Evolutionary conservation across 371 early-diverging fungal species (phyloP).

Genomic region (Lichtheimia ornata): DNA sequence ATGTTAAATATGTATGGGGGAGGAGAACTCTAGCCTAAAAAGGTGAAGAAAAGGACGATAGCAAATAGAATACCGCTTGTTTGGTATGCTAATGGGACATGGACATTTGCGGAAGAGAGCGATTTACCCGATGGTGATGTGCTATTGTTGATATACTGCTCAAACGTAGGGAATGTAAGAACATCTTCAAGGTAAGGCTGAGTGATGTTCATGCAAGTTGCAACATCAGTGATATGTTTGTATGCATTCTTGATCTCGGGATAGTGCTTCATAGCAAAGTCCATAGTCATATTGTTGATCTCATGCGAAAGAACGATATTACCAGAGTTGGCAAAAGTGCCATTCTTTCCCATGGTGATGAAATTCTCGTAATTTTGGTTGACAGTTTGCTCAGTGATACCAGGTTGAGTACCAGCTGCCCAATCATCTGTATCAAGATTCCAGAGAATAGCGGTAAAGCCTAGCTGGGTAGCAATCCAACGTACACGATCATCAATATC

Average conservation of each 20-base stretch:
- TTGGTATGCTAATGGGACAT: too few relatives aligned
- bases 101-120: too few relatives aligned
- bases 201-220: slow-evolving; percentile 58
- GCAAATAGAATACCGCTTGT: too few relatives aligned
- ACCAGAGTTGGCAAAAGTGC: slow-evolving; percentile 36
- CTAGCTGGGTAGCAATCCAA: slow-evolving; percentile 50
- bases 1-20: too few relatives aligned
- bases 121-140: too few relatives aligned
- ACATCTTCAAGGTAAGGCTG: slow-evolving; percentile 49
- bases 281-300: slow-evolving; percentile 58
- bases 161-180: slow-evolving; percentile 44
- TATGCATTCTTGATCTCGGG: slow-evolving; percentile 50
- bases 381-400: slow-evolving; percentile 37
- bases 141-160: slow-evolving; percentile 19
- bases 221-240: slow-evolving; percentile 49
- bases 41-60: too few relatives aligned
- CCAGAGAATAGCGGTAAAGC: slow-evolving; percentile 53
- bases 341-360: slow-evolving; percentile 47
- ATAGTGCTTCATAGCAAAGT: slow-evolving; percentile 43
- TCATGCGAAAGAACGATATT: slow-evolving; percentile 56
- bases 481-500: slow-evolving; percentile 61
- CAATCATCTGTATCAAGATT: slow-evolving; percentile 53
- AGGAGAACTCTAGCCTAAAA: too few relatives aligned
- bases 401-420: slow-evolving; percentile 33
- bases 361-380: slow-evolving; percentile 40